Base-by-base conservation (phyloP, 1,139 yeast species). In the Wickerhamiella pararugosa region DNA sequence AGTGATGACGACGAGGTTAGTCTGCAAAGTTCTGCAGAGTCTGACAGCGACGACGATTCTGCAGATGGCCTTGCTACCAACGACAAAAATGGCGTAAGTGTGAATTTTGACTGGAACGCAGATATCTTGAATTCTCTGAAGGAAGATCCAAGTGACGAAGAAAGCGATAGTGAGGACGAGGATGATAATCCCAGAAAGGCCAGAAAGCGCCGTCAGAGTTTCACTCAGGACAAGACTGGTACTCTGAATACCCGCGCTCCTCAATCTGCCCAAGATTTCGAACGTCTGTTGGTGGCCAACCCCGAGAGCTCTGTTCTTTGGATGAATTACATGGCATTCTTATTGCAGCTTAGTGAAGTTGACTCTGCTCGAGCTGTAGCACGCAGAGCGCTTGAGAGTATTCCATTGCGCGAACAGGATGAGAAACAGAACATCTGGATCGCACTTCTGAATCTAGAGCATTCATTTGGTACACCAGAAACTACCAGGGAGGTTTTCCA, bases 271-370 rank as follows among this genome's bases (percentile, higher is more conserved):
- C 66, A 77, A 44, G 99, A 90, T 62, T 90, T 84, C 57, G 99
- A 90, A 63, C 75, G 98, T 55, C 66, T 90, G 50, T 70, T 90
- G 44, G 73, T 90, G 47, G 94, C 96, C 57, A 80, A 81, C 56
- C 97, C 98, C 44, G 81, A 84, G 65, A 83, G 95, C 2, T 87
- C 98, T 1, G 74, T 87, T 41, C 65, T 86, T 51, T 90, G 98
- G 98, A 87, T 90, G 84, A 84, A 87, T 63, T 90, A 82, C 63
- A 90, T 92, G 96, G 90, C 97, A 3, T 90, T 87, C 80, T 94
- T 86, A 63, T 70, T 90, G 51, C 95, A 87, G 61, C 69, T 90
- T 51, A 81, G 94, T 66, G 98, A 90, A 60, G 67, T 86, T 47
- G 96, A 87, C 43, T 84, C 81, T 63, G 96, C 97, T 8, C 76